Base-by-base conservation (phyloP, 805 yeast species). In the Candida endomychidarum region DNA sequence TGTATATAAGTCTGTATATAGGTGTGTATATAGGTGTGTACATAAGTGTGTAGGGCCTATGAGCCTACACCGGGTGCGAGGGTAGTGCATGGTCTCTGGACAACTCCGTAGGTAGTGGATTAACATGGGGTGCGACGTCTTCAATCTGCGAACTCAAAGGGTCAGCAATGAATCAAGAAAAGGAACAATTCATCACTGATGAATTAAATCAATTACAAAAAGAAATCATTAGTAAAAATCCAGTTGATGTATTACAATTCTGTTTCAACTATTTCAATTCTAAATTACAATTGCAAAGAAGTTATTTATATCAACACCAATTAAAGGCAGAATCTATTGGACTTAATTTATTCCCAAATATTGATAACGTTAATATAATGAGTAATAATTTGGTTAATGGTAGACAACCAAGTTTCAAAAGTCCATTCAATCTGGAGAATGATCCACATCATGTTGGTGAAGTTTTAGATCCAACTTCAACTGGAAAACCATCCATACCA, bases 261-360 rank as follows among this genome's bases (percentile, higher is more conserved):
- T 82, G 90, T 53, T 83, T 86, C 41, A 76, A 80, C 60, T 83
- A 81, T 60, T 86, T 86, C 66, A 76, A 75, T 54, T 58, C 70
- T 35, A 76, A 81, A 43, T 64, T 85, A 43, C 81, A 79, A 49
- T 72, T 74, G 21, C 86, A 82, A 54, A 71, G 86, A 54, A 54
- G 67, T 20, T 70, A 68, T 26, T 61, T 74, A 35, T 77, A 79
- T 77, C 58, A 58, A n/a, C 75, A 72, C 42, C 75, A 72, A 51
- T 54, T 65, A 28, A 67, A 66, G 46, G 80, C 80, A 4, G 62
- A 59, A 32, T 65, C 74, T 1, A 71, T 76, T 25, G 83, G 83
- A 1, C 62, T 79, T 21, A 70, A 65, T 30, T 60, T 77, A 49
- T 72, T 63, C 42, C 71, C 73, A 11, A 50, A 59, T 10, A 66